Conservation (phyloP, 495 filamentous ascomycete species). For the Aspergillus indologenus region DNA sequence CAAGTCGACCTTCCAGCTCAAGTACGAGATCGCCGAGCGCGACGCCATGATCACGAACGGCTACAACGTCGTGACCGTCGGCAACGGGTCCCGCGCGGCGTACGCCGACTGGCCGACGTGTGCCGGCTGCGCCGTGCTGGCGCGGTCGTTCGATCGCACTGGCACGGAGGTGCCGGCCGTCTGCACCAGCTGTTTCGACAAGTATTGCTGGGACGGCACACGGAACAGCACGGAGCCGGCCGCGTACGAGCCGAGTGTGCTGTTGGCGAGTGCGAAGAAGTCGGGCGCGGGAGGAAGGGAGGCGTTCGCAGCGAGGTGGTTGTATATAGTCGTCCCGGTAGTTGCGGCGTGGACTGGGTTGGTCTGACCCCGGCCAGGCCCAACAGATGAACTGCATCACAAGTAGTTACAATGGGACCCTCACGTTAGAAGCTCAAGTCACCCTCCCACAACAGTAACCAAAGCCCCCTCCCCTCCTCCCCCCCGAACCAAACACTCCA, state of each 20-base stretch:
- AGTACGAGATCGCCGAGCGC: conserved; percentile 59
- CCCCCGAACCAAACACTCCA: too few relatives aligned
- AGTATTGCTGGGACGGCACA: conserved; percentile 67
- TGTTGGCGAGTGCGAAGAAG: neutral
- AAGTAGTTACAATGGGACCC: too few relatives aligned
- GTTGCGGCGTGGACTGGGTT: neutral
- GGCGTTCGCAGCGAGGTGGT: neutral
- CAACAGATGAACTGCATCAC: too few relatives aligned
- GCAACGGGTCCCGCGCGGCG: conserved; percentile 65
- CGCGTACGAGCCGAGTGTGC: conserved; percentile 25
- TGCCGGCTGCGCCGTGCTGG: conserved; percentile 78
- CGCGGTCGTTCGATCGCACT: conserved; percentile 63
- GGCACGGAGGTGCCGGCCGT: conserved; percentile 55
- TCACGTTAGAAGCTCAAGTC: too few relatives aligned
- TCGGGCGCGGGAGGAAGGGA: too few relatives aligned
- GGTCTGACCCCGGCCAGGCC: too few relatives aligned
- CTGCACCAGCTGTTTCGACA: conserved; percentile 67
- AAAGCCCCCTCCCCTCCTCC: too few relatives aligned
- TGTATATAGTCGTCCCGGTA: neutral
- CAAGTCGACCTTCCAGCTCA: conserved; percentile 63
- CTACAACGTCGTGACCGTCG: conserved; percentile 73
- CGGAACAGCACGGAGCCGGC: conserved; percentile 24
- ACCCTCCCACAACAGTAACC: too few relatives aligned
- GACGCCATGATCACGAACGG: conserved; percentile 80
- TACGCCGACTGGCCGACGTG: conserved; percentile 64